Conservation (phyloP, 2,329 filamentous ascomycete genomes). For the Hysterium pulicare region DNA sequence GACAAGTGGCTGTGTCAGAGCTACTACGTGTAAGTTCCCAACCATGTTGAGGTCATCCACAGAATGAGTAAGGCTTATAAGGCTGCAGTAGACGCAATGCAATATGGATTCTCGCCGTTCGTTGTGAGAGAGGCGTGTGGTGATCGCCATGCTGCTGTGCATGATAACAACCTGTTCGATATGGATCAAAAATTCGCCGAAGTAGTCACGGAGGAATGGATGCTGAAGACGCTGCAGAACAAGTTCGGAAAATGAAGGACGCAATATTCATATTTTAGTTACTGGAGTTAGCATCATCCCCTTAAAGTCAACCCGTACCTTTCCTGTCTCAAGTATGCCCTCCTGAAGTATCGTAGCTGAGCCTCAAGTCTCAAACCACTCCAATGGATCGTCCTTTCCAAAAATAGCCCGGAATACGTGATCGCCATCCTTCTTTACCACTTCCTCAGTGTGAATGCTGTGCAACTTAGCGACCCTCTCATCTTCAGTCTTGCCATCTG, state of each 20-base stretch:
- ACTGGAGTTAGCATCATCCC: no score
- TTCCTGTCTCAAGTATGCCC: no score
- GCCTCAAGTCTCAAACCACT: constrained; percentile 37
- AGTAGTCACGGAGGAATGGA: constrained; percentile 4
- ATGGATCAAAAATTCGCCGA: constrained; percentile 9
- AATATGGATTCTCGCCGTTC: constrained; percentile 4
- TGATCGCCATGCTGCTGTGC: constrained; percentile 1
- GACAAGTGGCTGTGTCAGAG: not conserved
- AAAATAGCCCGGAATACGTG: constrained; percentile 32
- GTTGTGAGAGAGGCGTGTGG: constrained; percentile 4
- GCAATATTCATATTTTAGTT: no score
- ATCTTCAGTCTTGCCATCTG: constrained; percentile 27
- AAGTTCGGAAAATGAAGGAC: constrained; percentile 2
- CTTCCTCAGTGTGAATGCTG: constrained; percentile 34
- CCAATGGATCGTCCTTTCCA: constrained; percentile 23
- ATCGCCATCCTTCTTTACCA: constrained; percentile 26
- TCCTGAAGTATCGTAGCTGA: no score
- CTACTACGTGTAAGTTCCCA: not conserved
- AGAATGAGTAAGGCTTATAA: not conserved
- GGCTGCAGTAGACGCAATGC: not conserved
- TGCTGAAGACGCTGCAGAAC: constrained; percentile 1
- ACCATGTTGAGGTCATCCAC: no score
- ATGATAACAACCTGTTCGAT: constrained; percentile 3
- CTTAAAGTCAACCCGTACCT: no score
- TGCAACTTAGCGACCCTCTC: constrained; percentile 32